These are phyloP conservation scores for Sarocladium strictum DNA, from an alignment of 2,329 filamentous ascomycete genomes.

Conservation along the genomic window DNA sequence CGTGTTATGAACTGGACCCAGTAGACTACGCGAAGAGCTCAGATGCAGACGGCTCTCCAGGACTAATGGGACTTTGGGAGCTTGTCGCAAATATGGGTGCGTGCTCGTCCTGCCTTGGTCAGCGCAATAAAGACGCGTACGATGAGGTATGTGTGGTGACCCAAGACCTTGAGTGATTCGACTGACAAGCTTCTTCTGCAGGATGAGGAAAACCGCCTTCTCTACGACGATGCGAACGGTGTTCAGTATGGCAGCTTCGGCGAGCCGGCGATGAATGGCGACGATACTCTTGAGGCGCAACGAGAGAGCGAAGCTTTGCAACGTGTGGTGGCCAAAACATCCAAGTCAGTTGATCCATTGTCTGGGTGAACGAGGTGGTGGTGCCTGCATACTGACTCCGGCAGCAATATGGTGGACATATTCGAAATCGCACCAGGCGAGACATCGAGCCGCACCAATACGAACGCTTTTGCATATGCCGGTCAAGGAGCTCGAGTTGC, in stretches of 20 bases:
- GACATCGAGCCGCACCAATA: constrained; percentile 26
- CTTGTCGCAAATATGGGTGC: constrained; percentile 42
- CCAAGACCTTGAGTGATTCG: background rate
- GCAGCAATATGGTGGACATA: constrained; percentile 61
- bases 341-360: constrained; percentile 45
- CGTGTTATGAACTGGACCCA: background rate
- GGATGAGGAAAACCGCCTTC: constrained; percentile 52
- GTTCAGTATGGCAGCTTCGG: constrained; percentile 59
- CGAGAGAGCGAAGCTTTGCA: constrained; percentile 60
- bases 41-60: background rate
- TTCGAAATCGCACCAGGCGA: constrained; percentile 57
- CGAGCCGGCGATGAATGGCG: constrained; percentile 46
- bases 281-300: constrained; percentile 57
- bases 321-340: constrained; percentile 57
- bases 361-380: constrained; percentile 9
- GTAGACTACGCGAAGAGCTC: background rate
- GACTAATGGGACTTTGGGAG: background rate
- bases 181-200: constrained; percentile 18
- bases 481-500: constrained; percentile 50
- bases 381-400: constrained; percentile 8
- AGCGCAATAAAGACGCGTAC: constrained; percentile 41
- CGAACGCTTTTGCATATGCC: constrained; percentile 39
- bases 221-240: constrained; percentile 55
- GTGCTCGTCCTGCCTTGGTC: constrained; percentile 56
- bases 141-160: constrained; percentile 47